Base-by-base conservation (phyloP, 441 rosid genomes). In the Biscutella auriculata region DNA sequence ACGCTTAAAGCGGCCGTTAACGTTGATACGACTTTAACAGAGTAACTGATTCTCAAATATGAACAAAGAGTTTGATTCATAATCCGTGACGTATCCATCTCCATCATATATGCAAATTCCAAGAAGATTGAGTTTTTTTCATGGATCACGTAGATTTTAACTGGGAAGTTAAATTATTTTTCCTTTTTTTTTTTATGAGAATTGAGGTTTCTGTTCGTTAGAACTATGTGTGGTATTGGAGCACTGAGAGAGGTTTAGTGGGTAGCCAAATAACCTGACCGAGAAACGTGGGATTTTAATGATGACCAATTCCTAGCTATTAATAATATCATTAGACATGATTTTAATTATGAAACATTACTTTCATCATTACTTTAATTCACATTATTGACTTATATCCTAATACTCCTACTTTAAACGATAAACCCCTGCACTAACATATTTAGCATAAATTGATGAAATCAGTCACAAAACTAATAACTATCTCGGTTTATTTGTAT, bases 351-450 rank as follows among this genome's bases (percentile, higher is more conserved):
- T 29, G 19, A 35, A 37, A n/a, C 42, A 23, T 37, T 47, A 32
- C 42, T 41, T 64, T 56, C 69, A 56, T 56, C 63, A 57, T 65
- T 48, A 43, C 51, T 57, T 64, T 49, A n/a, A n/a, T n/a, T n/a
- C 48, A 65, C 52, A 55, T 33, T 57, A 49, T 57, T 41, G 58
- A 57, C 57, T 33, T 40, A 32, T 47, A 30, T 25, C 57, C 26
- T 14, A 32, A 56, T 21, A 46, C 29, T 63, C 29, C 36, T 37
- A 41, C n/a, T 41, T 21, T 8, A 5, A 53, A 46, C 3, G 26
- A 12, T 17, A 28, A 4, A 14, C 9, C 14, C 16, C 37, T 27
- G 34, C 51, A 32, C 32, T 27, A 25, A 3, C 28, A 42, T 9
- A 52, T 52, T 51, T 25, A 10, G 14, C 11, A 35, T 26, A 54